Percentiles rank a stretch among this genome's conserved stretches.
Evolutionary conservation across 2,329 filamentous ascomycete species (phyloP).

Genomic region (Scortechinia acanthostroma): DNA sequence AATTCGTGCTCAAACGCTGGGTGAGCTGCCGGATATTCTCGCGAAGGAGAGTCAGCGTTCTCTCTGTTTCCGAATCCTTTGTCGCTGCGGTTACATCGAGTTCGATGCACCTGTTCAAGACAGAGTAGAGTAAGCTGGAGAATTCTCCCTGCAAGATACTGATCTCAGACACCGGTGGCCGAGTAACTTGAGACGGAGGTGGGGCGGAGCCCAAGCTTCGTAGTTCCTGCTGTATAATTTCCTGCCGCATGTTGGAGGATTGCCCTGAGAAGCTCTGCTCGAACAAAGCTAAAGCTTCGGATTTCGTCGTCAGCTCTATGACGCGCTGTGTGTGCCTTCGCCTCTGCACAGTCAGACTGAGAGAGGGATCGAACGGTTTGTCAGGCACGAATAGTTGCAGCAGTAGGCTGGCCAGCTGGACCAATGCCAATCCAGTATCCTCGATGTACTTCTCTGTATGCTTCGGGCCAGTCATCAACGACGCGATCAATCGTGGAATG

Average conservation of each 20-base stretch:
- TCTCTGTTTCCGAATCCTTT: constrained; percentile 11
- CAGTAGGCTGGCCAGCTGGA: constrained; percentile 67
- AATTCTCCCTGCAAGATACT: constrained; percentile 76
- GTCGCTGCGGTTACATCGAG: constrained; percentile 10
- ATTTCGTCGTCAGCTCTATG: constrained; percentile 30
- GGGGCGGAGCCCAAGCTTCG: constrained; percentile 59
- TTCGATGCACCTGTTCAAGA: not conserved
- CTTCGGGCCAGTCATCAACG: not conserved
- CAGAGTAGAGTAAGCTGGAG: constrained; percentile 57
- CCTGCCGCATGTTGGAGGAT: constrained; percentile 56
- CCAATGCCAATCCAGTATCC: constrained; percentile 57
- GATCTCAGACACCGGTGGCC: constrained; percentile 64
- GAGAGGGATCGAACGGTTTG: constrained; percentile 74
- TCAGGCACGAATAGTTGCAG: constrained; percentile 80
- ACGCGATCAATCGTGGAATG: not conserved
- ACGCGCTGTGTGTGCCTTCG: constrained; percentile 31
- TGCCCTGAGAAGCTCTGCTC: constrained; percentile 50
- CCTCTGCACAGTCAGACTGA: constrained; percentile 59
- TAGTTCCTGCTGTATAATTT: constrained; percentile 56
- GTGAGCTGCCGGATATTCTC: constrained; percentile 63
- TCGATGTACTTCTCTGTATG: constrained; percentile 12
- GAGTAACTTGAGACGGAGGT: constrained; percentile 53
- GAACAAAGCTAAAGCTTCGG: constrained; percentile 46
- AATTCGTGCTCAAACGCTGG: constrained; percentile 60
- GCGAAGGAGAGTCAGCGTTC: constrained; percentile 40